phyloP scores from a whole-genome alignment of 2,329 filamentous ascomycete genomes.

The Neonectria coccinea region DNA sequence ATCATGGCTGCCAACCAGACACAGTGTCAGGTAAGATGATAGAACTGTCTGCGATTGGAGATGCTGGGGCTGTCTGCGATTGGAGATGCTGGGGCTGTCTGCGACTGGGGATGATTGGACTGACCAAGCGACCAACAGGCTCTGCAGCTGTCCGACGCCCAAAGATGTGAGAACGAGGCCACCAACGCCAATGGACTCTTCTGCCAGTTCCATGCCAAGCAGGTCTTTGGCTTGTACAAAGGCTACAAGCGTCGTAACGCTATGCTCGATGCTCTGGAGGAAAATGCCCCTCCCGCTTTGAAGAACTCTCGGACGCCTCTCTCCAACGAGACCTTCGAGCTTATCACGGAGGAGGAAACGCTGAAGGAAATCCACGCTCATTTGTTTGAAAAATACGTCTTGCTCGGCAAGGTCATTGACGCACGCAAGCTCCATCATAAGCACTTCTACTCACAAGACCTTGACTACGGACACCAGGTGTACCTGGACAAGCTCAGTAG shows the following conservation, averaged over 20 bases:
- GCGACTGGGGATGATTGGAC: background rate
- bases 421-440: constrained; percentile 43
- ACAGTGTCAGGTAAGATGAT: constrained; percentile 2
- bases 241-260: constrained; percentile 46
- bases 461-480: constrained; percentile 43
- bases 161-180: constrained; percentile 72
- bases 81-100: no score
- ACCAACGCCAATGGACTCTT: constrained; percentile 42
- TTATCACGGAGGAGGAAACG: constrained; percentile 24
- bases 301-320: constrained; percentile 29
- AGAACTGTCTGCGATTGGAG: no score
- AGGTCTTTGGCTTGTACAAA: constrained; percentile 40
- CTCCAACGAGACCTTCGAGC: constrained; percentile 39
- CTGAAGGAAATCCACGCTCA: constrained; percentile 36
- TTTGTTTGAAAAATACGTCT: constrained; percentile 39
- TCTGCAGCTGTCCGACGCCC: constrained; percentile 30
- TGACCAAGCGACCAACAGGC: constrained; percentile 21
- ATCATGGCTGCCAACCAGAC: background rate
- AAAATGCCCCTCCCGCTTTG: constrained; percentile 30
- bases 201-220: constrained; percentile 42
- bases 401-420: constrained; percentile 42
- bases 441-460: constrained; percentile 41
- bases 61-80: no score
- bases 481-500: constrained; percentile 45
- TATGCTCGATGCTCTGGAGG: constrained; percentile 36